Evolutionary conservation across 352 stramenopile genomes (phyloP).

Genomic region (Ophiocytium majus): DNA sequence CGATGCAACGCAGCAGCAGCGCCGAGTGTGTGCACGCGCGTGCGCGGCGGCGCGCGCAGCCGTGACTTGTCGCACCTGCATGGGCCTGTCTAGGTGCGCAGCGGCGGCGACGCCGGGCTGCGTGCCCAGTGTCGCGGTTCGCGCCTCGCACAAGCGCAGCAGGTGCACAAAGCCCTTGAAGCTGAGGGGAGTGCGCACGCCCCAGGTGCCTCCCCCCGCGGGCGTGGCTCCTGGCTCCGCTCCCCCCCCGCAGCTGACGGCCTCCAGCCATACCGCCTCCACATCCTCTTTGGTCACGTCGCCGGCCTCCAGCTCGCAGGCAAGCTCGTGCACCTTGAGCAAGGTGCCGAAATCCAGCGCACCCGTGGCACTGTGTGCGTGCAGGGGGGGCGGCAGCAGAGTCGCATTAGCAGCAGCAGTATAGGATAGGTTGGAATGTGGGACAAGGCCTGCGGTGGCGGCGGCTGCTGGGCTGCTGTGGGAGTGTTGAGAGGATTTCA

Average conservation of each 20-base stretch:
- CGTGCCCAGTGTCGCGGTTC: background rate
- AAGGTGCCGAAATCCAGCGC: background rate
- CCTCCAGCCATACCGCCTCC: conserved; percentile 6
- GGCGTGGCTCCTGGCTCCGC: background rate
- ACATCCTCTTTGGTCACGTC: background rate
- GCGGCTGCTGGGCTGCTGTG: too few species aligned
- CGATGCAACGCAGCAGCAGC: too few species aligned
- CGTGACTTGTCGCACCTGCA: too few species aligned
- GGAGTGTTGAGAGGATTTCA: too few species aligned
- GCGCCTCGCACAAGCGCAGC: background rate
- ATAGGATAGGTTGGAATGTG: background rate
- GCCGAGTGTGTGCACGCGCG: too few species aligned
- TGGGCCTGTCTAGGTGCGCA: too few species aligned
- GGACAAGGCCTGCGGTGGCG: background rate
- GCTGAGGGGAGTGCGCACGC: conserved; percentile 1
- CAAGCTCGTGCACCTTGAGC: background rate
- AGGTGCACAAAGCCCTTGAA: background rate
- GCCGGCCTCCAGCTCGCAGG: background rate
- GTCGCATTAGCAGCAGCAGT: background rate
- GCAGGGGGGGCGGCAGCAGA: too few species aligned
- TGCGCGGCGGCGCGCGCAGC: too few species aligned
- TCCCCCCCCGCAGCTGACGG: background rate
- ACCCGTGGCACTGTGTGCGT: too few species aligned
- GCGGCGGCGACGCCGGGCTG: background rate
- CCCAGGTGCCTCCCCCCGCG: background rate